Evolutionary conservation across 2,329 filamentous ascomycete genomes (phyloP).

Genomic region (Aspergillus phoenicis): DNA sequence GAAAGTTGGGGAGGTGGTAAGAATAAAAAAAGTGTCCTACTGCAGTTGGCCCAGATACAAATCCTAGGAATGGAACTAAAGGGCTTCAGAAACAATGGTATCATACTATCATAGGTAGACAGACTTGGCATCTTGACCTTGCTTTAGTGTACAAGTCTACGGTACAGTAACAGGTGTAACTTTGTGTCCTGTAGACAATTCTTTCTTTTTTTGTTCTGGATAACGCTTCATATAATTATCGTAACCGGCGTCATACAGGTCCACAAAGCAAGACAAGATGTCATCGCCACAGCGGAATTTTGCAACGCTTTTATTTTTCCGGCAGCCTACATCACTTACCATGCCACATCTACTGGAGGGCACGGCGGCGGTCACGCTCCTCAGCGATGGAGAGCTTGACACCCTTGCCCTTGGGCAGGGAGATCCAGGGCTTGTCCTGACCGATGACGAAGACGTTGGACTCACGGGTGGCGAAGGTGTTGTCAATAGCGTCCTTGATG

Average conservation of each 20-base stretch:
- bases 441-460: constrained; percentile 99
- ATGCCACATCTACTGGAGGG: constrained; percentile 52
- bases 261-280: constrained; percentile 43
- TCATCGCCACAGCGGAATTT: constrained; percentile 37
- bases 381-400: constrained; percentile 99
- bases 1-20: background rate
- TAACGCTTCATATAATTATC: constrained; percentile 26
- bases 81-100: background rate
- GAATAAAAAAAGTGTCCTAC: background rate
- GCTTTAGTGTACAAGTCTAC: background rate
- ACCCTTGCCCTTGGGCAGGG: constrained; percentile 99
- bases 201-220: constrained; percentile 22
- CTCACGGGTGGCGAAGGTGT: constrained; percentile 99
- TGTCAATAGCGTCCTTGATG: constrained; percentile 99
- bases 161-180: background rate
- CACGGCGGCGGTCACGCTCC: constrained; percentile 97
- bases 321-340: constrained; percentile 29
- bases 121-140: background rate
- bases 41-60: background rate
- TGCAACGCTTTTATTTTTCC: constrained; percentile 28
- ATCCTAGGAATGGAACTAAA: background rate
- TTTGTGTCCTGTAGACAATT: constrained; percentile 17
- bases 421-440: constrained; percentile 98
- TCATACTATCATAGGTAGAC: background rate
- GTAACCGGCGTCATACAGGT: constrained; percentile 38